Evolutionary conservation across 2,329 filamentous ascomycete genomes (phyloP).

Genomic region (Orbilia javanica): DNA sequence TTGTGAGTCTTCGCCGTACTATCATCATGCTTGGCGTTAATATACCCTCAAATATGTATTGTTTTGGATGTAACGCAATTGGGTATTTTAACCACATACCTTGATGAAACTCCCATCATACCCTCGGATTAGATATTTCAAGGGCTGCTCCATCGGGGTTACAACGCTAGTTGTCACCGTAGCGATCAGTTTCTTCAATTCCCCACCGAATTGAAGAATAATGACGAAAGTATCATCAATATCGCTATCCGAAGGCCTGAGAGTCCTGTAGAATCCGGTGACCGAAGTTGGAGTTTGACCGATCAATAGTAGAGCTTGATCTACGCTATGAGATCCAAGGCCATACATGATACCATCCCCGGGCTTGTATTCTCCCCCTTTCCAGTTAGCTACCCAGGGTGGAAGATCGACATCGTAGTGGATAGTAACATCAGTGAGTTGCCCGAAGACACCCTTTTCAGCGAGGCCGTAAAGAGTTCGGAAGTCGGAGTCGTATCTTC

Average conservation of each 20-base stretch:
- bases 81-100: conserved; percentile 58
- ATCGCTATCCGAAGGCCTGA: conserved; percentile 61
- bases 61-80: background rate
- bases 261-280: conserved; percentile 62
- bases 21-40: background rate
- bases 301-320: conserved; percentile 65
- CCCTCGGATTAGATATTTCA: conserved; percentile 64
- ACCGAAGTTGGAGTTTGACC: conserved; percentile 62
- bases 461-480: conserved; percentile 62
- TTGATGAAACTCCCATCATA: conserved; percentile 66
- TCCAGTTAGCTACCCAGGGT: conserved; percentile 59
- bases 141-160: conserved; percentile 62
- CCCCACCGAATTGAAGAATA: conserved; percentile 55
- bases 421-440: conserved; percentile 60
- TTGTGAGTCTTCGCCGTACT: conserved; percentile 55
- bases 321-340: conserved; percentile 65
- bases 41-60: background rate
- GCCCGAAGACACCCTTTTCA: conserved; percentile 55
- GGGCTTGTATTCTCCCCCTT: conserved; percentile 51
- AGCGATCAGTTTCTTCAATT: conserved; percentile 61
- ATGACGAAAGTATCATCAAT: conserved; percentile 61
- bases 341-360: conserved; percentile 64
- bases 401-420: conserved; percentile 61
- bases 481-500: conserved; percentile 65
- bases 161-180: conserved; percentile 64